Conservation (phyloP, 352 stramenopile species). For the Pythium phragmiticola region DNA sequence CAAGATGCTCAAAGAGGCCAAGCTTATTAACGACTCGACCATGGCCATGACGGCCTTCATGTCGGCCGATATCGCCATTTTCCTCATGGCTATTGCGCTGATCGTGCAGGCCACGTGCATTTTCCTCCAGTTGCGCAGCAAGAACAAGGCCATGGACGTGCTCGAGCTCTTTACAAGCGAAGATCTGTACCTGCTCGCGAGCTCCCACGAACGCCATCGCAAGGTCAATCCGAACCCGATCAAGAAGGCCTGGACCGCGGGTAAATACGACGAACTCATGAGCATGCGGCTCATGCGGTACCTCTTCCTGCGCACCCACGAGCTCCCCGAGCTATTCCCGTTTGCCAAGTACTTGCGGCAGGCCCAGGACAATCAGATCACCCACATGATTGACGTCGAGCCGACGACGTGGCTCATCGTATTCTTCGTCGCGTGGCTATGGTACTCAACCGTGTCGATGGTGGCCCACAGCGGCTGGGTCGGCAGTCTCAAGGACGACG, state of each 20-base stretch:
- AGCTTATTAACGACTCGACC: conserved; percentile 13
- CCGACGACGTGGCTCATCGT: conserved; percentile 47
- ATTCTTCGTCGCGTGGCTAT: conserved; percentile 20
- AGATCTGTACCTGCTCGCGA: conserved; percentile 20
- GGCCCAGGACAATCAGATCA: conserved; percentile 72
- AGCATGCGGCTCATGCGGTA: conserved; percentile 27
- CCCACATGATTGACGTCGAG: conserved; percentile 77
- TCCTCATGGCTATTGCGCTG: conserved; percentile 33
- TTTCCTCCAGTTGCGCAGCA: conserved; percentile 27
- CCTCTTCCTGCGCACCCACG: conserved; percentile 22
- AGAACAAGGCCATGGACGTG: conserved; percentile 28
- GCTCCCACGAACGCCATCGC: conserved; percentile 10
- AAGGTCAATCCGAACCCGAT: conserved; percentile 10
- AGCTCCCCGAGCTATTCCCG: conserved; percentile 30
- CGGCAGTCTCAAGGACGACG: not conserved
- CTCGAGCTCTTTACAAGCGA: conserved; percentile 26
- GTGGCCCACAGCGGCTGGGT: conserved; percentile 4
- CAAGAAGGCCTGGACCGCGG: not conserved
- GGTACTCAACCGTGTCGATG: conserved; percentile 8
- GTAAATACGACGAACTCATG: conserved; percentile 15
- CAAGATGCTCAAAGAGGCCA: conserved; percentile 33
- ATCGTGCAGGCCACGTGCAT: conserved; percentile 33
- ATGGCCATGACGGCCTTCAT: conserved; percentile 30
- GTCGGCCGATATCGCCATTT: conserved; percentile 34
- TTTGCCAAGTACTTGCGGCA: conserved; percentile 76